Evolutionary conservation across 192 early-diverging fungal genomes (phyloP), one percentile per base, ranked within the genome.

Genomic region (Fimicolochytrium jonesii): DNA sequence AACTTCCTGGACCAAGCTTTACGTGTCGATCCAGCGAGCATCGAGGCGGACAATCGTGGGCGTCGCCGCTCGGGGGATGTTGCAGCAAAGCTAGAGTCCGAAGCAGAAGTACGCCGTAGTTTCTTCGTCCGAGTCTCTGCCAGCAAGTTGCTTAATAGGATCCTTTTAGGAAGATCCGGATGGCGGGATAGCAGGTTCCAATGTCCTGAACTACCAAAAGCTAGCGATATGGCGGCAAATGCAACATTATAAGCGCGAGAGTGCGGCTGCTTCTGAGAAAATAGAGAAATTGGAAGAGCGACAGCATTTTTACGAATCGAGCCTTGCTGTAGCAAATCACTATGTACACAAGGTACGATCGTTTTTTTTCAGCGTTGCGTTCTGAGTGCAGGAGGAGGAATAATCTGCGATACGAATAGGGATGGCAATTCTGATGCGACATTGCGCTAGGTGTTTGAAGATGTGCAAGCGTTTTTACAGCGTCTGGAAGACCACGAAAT

Each of bases 141-240:
- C 48, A 50, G 48, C 48, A 28, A 17, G 22, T 48, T 10, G 23
- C 46, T 22, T n/a, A n/a, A n/a, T n/a, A n/a, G n/a, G 51, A 25
- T 15, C 6, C 26, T 31, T 32, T 6, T 13, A 1, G 33, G 44
- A 64, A 25, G 62, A 64, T 64, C 20, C 43, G 18, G 62, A 64
- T 32, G 62, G 62, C 22, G 62, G 55, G 13, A 64, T 64, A 22
- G 51, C 62, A 11, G 62, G 62, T 23, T 64, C 62, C 26, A 25
- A 39, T 9, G 57, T 78, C 15, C 33, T 66, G 13, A 66, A 39
- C n/a, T 82, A 72, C 56, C 77, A 80, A 56, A 82, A 82, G 61
- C 56, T 72, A 39, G 80, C 80, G 15, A 77, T 82, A 15, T 76
- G 68, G 55, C 47, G 68, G 5, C 74, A 73, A 30, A 77, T 82